Percentiles rank a stretch among this genome's conserved stretches.
phyloP scores from a whole-genome alignment of 352 stramenopile genomes.

The Phytophthora macrochlamydospora region DNA sequence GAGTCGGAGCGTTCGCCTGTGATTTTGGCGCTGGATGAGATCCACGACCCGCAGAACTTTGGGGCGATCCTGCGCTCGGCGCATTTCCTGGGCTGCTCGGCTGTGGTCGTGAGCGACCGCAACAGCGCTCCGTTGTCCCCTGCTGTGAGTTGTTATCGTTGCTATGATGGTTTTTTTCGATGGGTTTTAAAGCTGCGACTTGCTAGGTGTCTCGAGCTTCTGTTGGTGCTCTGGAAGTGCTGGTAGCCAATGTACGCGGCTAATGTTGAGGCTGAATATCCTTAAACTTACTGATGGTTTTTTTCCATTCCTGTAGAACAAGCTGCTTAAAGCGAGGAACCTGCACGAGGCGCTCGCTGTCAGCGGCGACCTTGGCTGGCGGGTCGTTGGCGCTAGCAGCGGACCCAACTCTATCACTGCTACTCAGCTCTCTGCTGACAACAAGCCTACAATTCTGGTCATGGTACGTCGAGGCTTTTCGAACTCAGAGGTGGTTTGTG shows the following conservation, averaged over 20 bases:
- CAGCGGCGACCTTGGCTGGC: slow-evolving; percentile 73
- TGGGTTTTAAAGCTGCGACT: neutral
- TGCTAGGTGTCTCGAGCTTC: slow-evolving; percentile 69
- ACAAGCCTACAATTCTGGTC: slow-evolving; percentile 77
- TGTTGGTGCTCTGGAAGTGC: slow-evolving; percentile 72
- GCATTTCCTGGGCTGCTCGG: slow-evolving; percentile 75
- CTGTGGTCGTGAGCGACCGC: slow-evolving; percentile 69
- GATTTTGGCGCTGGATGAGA: slow-evolving; percentile 75
- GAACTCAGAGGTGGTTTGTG: too few relatives aligned
- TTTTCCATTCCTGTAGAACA: slow-evolving; percentile 39
- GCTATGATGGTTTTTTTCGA: neutral
- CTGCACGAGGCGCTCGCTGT: slow-evolving; percentile 72
- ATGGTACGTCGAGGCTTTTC: slow-evolving; percentile 50
- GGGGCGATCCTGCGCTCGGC: slow-evolving; percentile 80
- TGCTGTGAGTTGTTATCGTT: slow-evolving; percentile 33
- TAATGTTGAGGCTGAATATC: neutral
- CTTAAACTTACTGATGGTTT: neutral
- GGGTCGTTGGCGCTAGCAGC: slow-evolving; percentile 71
- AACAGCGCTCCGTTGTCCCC: slow-evolving; percentile 79
- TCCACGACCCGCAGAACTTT: slow-evolving; percentile 86
- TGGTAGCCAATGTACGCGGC: slow-evolving; percentile 69
- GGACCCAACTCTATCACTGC: slow-evolving; percentile 74
- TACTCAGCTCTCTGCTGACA: slow-evolving; percentile 44
- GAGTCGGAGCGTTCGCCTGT: slow-evolving; percentile 50
- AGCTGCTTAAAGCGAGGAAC: slow-evolving; percentile 69